Base-by-base conservation (phyloP, 179 eudicot genomes). In the Spinacia oleracea region DNA sequence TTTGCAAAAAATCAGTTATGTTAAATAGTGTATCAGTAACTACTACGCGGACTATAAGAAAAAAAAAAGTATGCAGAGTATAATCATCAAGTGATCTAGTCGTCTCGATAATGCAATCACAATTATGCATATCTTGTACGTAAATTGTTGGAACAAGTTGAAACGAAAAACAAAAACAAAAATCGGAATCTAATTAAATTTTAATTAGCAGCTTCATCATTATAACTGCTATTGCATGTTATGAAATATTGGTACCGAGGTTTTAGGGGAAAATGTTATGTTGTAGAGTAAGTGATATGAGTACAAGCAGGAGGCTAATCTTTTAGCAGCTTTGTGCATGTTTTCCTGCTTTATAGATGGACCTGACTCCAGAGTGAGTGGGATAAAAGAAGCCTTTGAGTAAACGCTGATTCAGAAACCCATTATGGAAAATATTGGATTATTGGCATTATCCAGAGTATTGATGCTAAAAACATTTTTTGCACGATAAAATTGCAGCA, bases 371-470 rank as follows among this genome's bases (percentile, higher is more conserved):
- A n/a, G n/a, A n/a, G 72, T 71, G 32, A 23, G 72, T 71, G n/a
- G n/a, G 51, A 63, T 73, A 58, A 35, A 77, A 68, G 53, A 56
- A 27, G 40, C 70, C 70, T 45, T 78, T 25, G 12, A 25, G 51
- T 42, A 69, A 58, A 25, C 27, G 69, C n/a, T 62, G 60, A 60
- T 72, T 60, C 11, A 40, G 73, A 65, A 66, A 42, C 9, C n/a
- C 18, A 31, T 67, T 58, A 18, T 70, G 58, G 59, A 29, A 42
- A 42, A 56, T 14, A 45, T 62, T 38, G 48, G 35, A 31, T 71
- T 6, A 29, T 70, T 32, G 25, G 62, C 53, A 8, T 18, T 51
- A 32, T 4, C 70, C 5, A 8, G 31, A 15, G 12, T 53, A 7
- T 55, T 35, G 65, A 12, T 43, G 63, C 75, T 20, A 25, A 53